A percentile compares a stretch with the other conserved stretches of the same genome.
These are phyloP conservation scores for Aspergillus ruber DNA, from an alignment of 2,329 filamentous ascomycete genomes.

Conservation along the genomic window DNA sequence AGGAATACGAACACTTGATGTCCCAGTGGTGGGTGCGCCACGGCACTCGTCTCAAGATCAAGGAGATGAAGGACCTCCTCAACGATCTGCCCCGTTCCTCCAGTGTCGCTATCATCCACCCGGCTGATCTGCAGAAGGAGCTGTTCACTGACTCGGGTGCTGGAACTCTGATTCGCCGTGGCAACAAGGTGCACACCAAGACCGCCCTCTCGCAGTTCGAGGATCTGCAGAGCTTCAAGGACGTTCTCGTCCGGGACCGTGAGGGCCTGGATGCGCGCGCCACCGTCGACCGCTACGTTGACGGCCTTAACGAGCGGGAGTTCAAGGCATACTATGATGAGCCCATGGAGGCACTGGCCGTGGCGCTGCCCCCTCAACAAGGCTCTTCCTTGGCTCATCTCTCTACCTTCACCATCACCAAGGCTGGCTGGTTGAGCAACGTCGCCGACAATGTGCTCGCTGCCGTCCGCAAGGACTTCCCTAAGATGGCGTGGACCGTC, in stretches of 20 bases:
- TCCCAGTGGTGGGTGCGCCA: conserved; percentile 90
- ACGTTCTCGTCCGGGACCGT: conserved; percentile 72
- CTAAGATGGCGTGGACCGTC: conserved; percentile 91
- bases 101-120: conserved; percentile 95
- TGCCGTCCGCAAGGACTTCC: conserved; percentile 87
- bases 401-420: conserved; percentile 86
- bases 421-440: conserved; percentile 89
- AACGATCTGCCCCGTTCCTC: conserved; percentile 84
- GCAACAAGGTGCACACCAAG: conserved; percentile 77
- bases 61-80: conserved; percentile 90
- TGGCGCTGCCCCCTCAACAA: conserved; percentile 69
- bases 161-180: conserved; percentile 84
- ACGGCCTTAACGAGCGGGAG: conserved; percentile 65
- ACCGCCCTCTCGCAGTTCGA: conserved; percentile 67
- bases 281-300: conserved; percentile 79
- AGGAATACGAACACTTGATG: conserved; percentile 92
- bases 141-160: conserved; percentile 94
- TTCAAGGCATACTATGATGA: conserved; percentile 97
- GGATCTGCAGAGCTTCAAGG: conserved; percentile 70
- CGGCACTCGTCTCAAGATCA: conserved; percentile 93
- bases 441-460: conserved; percentile 92
- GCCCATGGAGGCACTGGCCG: conserved; percentile 82
- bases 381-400: conserved; percentile 69
- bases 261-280: conserved; percentile 74
- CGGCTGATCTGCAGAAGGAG: conserved; percentile 91